Percentiles rank a stretch among this genome's conserved stretches.
Conservation (phyloP, 768 basidiomycete species). For the Baorangia bicolor region DNA sequence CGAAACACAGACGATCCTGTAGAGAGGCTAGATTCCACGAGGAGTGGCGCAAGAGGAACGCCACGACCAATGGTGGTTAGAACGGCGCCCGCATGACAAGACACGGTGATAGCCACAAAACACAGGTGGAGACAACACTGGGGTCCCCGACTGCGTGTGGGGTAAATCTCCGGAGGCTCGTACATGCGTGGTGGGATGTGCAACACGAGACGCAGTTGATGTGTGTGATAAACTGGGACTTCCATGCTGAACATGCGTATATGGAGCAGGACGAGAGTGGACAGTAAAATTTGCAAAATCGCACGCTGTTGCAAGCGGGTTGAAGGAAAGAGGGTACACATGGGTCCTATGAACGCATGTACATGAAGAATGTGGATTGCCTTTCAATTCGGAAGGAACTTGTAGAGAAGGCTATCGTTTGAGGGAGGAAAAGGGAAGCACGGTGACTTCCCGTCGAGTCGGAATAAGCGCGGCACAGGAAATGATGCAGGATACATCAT, state of each 20-base stretch:
- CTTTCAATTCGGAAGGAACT: conserved; percentile 26
- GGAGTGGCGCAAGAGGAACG: conserved; percentile 12
- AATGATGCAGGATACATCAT: not conserved
- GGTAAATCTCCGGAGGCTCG: conserved; percentile 17
- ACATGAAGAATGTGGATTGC: conserved; percentile 13
- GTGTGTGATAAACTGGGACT: not conserved
- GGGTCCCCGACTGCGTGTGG: conserved; percentile 10
- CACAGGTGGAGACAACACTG: not conserved
- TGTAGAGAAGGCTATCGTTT: conserved; percentile 13
- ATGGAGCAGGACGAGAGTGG: conserved; percentile 5
- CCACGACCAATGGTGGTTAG: not conserved
- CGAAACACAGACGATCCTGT: not conserved
- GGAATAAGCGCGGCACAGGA: conserved; percentile 7
- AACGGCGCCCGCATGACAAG: not conserved
- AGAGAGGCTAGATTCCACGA: conserved; percentile 12
- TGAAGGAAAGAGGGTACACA: conserved; percentile 2
- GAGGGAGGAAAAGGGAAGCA: conserved; percentile 11
- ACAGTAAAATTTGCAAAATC: conserved; percentile 20
- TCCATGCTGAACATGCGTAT: conserved; percentile 8
- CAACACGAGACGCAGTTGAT: conserved; percentile 2
- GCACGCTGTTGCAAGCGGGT: conserved; percentile 4
- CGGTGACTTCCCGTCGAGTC: conserved; percentile 9
- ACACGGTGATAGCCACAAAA: not conserved
- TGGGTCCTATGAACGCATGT: conserved; percentile 8
- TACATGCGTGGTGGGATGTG: not conserved